These are phyloP conservation scores for Grigorovia transvaalensis DNA, from an alignment of 805 yeast species.

Conservation along the genomic window DNA sequence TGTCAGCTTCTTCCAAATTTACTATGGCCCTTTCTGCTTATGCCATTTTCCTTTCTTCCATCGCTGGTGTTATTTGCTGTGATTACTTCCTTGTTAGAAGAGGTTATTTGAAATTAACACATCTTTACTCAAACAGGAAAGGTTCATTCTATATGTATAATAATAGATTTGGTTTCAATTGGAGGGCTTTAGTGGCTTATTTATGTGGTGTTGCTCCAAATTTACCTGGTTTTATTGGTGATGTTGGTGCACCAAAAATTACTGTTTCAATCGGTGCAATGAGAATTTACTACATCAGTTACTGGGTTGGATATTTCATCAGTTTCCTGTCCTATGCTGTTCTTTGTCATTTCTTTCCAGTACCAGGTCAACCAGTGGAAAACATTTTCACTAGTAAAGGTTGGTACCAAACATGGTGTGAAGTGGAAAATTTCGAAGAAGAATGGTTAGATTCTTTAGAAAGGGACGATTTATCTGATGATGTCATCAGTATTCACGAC, in stretches of 20 bases:
- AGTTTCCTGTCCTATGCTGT: constrained; percentile 46
- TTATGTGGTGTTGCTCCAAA: constrained; percentile 32
- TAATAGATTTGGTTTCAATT: constrained; percentile 50
- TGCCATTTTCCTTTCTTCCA: constrained; percentile 66
- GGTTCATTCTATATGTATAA: constrained; percentile 37
- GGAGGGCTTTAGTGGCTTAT: constrained; percentile 71
- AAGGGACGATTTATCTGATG: constrained; percentile 2
- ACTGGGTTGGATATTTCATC: constrained; percentile 61
- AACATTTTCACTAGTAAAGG: constrained; percentile 38
- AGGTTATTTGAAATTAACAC: constrained; percentile 52
- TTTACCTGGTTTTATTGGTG: constrained; percentile 33
- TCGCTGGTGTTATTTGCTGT: constrained; percentile 56
- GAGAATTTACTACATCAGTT: constrained; percentile 56
- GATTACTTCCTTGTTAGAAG: constrained; percentile 59
- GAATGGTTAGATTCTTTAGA: constrained; percentile 12
- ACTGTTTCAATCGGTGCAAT: constrained; percentile 58
- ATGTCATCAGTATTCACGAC: constrained; percentile 3
- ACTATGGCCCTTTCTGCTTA: constrained; percentile 70
- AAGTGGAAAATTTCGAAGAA: constrained; percentile 53
- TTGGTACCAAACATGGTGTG: constrained; percentile 53
- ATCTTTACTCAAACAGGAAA: constrained; percentile 41
- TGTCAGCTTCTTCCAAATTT: constrained; percentile 54
- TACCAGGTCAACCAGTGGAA: constrained; percentile 33
- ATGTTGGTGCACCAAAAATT: constrained; percentile 44
- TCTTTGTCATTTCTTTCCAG: constrained; percentile 46